A percentile compares a stretch with the other conserved stretches of the same genome.
Conservation (phyloP, 306 rosid species). For the Luffa aegyptiaca region DNA sequence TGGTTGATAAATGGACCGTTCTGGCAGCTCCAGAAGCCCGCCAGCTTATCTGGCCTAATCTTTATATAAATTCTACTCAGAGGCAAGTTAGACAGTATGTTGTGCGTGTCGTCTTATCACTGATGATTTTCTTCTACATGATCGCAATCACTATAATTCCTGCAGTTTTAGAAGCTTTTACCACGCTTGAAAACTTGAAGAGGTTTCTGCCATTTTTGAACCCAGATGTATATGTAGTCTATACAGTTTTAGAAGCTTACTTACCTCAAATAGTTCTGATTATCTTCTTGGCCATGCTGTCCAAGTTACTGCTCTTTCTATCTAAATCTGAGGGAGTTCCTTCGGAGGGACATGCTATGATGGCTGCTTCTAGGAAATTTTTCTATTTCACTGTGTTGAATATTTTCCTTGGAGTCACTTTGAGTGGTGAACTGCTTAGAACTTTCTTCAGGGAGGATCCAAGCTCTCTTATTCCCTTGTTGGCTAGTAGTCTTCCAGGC, state of each 20-base stretch:
- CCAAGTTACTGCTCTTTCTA: conserved; percentile 58
- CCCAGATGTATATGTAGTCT: conserved; percentile 33
- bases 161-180: conserved; percentile 28
- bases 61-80: conserved; percentile 44
- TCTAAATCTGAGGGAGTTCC: conserved; percentile 84
- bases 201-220: conserved; percentile 71
- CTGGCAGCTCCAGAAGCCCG: conserved; percentile 63
- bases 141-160: conserved; percentile 62
- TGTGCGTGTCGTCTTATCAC: conserved; percentile 53
- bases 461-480: conserved; percentile 15
- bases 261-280: conserved; percentile 86
- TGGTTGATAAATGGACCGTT: conserved; percentile 60
- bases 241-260: conserved; percentile 70
- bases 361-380: conserved; percentile 91
- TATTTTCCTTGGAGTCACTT: conserved; percentile 75
- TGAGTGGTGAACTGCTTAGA: conserved; percentile 60
- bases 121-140: conserved; percentile 59
- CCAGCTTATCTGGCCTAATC: conserved; percentile 71
- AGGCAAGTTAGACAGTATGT: conserved; percentile 58
- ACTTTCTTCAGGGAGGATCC: conserved; percentile 45
- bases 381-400: conserved; percentile 70
- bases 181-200: conserved; percentile 54
- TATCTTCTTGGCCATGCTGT: conserved; percentile 70
- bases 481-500: conserved; percentile 62
- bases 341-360: conserved; percentile 56